Percentiles rank a stretch among this genome's conserved stretches.
phyloP scores from a whole-genome alignment of 768 basidiomycete species.

The Boletus huronensis region DNA sequence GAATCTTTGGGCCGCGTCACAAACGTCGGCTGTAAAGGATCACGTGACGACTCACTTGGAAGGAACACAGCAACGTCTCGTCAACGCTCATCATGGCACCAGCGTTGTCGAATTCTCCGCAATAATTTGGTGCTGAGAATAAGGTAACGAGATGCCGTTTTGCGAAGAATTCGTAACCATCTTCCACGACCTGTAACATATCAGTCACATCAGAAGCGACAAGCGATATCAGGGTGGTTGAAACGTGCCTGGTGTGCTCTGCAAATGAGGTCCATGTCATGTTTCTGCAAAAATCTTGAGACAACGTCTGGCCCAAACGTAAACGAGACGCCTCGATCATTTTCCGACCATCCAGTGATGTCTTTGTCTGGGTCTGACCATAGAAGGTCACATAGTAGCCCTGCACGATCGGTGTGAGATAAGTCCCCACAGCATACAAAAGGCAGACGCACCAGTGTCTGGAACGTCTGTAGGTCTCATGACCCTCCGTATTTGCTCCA shows the following conservation, averaged over 20 bases:
- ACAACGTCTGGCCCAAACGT: slow-evolving; percentile 99
- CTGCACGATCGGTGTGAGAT: slow-evolving; percentile 37
- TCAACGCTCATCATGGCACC: slow-evolving; percentile 99
- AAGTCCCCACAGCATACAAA: not conserved
- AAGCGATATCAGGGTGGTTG: not conserved
- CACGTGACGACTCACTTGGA: slow-evolving; percentile 67
- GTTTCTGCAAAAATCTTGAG: slow-evolving; percentile 96
- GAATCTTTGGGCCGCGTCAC: slow-evolving; percentile 54
- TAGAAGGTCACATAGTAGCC: slow-evolving; percentile 90
- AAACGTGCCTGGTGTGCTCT: slow-evolving; percentile 89
- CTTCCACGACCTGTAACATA: slow-evolving; percentile 81
- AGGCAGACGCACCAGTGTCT: slow-evolving; percentile 72
- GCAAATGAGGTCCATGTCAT: slow-evolving; percentile 99
- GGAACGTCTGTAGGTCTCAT: slow-evolving; percentile 99
- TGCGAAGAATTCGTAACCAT: slow-evolving; percentile 98
- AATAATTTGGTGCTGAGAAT: slow-evolving; percentile 95
- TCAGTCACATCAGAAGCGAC: slow-evolving; percentile 1
- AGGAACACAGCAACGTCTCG: slow-evolving; percentile 94
- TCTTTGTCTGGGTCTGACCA: slow-evolving; percentile 99
- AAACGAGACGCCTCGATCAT: slow-evolving; percentile 97
- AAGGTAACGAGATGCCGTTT: slow-evolving; percentile 95
- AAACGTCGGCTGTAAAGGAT: not conserved
- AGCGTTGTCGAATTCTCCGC: slow-evolving; percentile 97
- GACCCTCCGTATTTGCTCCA: slow-evolving; percentile 99
- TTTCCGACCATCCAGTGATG: slow-evolving; percentile 99